These are phyloP conservation scores for Hysterium pulicare DNA, from an alignment of 2,329 filamentous ascomycete species.

Conservation along the genomic window DNA sequence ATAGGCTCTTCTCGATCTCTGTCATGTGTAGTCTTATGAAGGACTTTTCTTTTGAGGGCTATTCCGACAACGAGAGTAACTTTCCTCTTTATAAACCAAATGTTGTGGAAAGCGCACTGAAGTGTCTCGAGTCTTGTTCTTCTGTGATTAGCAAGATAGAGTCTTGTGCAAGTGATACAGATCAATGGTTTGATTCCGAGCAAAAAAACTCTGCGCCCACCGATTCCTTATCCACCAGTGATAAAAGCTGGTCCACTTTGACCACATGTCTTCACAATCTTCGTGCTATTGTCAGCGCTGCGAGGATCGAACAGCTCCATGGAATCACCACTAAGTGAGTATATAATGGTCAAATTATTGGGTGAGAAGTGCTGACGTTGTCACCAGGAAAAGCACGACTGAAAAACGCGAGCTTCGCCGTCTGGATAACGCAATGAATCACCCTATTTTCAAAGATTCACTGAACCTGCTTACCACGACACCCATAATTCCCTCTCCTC, in stretches of 20 bases:
- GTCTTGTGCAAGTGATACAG: too few relatives aligned
- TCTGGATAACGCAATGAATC: slow-evolving; percentile 6
- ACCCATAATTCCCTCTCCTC: not conserved
- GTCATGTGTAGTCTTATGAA: slow-evolving; percentile 4
- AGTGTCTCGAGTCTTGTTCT: too few relatives aligned
- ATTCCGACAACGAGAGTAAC: not conserved
- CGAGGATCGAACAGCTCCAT: not conserved
- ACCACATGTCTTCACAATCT: not conserved
- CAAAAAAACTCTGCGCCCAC: too few relatives aligned
- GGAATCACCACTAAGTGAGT: slow-evolving; percentile 1
- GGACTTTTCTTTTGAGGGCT: not conserved
- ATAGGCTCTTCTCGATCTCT: slow-evolving; percentile 6
- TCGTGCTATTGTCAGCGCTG: not conserved
- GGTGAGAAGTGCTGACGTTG: not conserved
- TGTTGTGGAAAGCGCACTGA: not conserved
- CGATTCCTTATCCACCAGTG: too few relatives aligned
- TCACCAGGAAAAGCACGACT: not conserved
- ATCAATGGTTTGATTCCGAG: too few relatives aligned
- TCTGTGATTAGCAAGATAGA: too few relatives aligned
- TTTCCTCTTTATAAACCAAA: not conserved
- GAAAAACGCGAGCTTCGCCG: slow-evolving; percentile 6
- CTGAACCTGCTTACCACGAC: too few relatives aligned
- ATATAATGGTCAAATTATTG: not conserved
- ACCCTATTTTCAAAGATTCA: slow-evolving; percentile 1
- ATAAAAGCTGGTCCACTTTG: too few relatives aligned